Evolutionary conservation across 768 basidiomycete species (phyloP).

Genomic region (Pulveroboletus sp.): DNA sequence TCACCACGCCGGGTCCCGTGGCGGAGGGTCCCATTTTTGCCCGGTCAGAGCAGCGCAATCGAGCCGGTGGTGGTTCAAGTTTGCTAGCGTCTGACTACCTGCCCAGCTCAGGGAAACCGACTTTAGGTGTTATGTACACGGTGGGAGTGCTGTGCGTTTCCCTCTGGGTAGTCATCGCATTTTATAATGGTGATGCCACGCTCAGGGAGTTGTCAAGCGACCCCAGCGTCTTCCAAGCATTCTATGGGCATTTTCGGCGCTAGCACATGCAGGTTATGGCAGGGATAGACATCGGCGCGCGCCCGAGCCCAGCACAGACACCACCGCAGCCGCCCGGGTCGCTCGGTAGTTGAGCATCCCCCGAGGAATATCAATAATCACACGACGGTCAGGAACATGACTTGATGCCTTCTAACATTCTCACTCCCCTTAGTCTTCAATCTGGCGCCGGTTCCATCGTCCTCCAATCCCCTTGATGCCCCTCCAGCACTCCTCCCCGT

Average conservation of each 20-base stretch:
- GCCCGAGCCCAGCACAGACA: no score
- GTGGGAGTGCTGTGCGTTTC: neutral
- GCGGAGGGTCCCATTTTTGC: no score
- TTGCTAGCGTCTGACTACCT: no score
- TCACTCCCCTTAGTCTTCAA: conserved; percentile 7
- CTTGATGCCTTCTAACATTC: neutral
- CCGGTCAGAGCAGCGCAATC: no score
- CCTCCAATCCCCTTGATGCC: conserved; percentile 16
- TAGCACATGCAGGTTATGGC: neutral
- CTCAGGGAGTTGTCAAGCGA: neutral
- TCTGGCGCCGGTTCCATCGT: conserved; percentile 5
- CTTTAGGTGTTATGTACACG: neutral
- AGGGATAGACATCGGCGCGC: neutral
- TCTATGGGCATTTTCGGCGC: neutral
- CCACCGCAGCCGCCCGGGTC: neutral
- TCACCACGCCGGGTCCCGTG: no score
- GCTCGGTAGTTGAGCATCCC: neutral
- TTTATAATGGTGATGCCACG: neutral
- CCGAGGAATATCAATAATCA: conserved; percentile 16
- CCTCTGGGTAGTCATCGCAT: neutral
- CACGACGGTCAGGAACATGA: conserved; percentile 14
- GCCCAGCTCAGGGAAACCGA: no score
- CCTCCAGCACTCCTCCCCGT: conserved; percentile 7
- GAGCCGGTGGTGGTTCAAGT: no score
- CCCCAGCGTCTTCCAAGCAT: neutral